A percentile compares a stretch with the other conserved stretches of the same genome.
Conservation (phyloP, 805 yeast genomes). For the Lipomyces spencermartinsiae region DNA sequence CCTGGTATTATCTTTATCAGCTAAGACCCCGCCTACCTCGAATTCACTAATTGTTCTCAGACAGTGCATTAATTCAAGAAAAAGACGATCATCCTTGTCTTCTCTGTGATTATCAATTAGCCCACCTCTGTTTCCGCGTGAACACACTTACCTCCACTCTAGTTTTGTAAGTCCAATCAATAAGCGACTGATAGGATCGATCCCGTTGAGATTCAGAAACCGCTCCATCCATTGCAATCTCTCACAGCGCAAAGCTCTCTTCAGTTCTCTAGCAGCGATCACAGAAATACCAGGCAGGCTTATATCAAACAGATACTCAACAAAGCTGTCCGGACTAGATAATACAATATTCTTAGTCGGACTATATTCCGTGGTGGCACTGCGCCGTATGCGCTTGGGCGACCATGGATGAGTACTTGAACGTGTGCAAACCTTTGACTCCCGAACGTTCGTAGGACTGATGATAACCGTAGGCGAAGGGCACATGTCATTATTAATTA, state of each 20-base stretch:
- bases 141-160: slow-evolving; percentile 21
- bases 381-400: slow-evolving; percentile 6
- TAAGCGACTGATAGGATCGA: slow-evolving; percentile 13
- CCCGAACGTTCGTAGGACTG: slow-evolving; percentile 5
- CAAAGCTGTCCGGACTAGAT: slow-evolving; percentile 13
- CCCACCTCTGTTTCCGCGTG: neutral
- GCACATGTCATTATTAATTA: slow-evolving; percentile 9
- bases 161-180: neutral
- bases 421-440: neutral
- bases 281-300: neutral
- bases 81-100: slow-evolving; percentile 21
- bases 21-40: slow-evolving; percentile 9
- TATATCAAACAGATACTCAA: slow-evolving; percentile 29
- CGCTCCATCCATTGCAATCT: slow-evolving; percentile 20
- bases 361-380: neutral
- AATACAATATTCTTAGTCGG: neutral
- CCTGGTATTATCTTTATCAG: neutral
- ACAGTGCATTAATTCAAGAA: slow-evolving; percentile 23
- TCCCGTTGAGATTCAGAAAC: slow-evolving; percentile 22
- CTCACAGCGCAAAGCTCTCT: slow-evolving; percentile 20
- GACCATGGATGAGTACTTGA: slow-evolving; percentile 3
- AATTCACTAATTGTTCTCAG: slow-evolving; percentile 14
- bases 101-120: slow-evolving; percentile 17
- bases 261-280: slow-evolving; percentile 12
- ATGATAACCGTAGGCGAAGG: neutral